phyloP scores from a whole-genome alignment of 2,329 filamentous ascomycete genomes.

The Colletotrichum tropicicola region DNA sequence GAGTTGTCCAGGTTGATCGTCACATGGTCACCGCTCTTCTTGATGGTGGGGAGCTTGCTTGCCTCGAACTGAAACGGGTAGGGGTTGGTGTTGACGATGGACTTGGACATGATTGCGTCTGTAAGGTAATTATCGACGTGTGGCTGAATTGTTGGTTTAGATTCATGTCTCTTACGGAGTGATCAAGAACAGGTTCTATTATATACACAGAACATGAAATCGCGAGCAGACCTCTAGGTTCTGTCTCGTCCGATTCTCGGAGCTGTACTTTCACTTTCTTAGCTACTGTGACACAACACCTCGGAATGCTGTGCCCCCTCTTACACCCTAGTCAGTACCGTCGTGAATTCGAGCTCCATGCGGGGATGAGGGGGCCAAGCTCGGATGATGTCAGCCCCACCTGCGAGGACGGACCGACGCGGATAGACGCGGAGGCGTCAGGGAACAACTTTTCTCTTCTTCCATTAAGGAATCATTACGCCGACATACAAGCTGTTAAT shows the following conservation, averaged over 20 bases:
- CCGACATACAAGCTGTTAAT: not conserved
- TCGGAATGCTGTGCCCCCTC: too few relatives aligned
- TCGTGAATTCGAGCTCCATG: not conserved
- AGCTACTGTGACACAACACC: not conserved
- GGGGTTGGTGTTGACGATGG: constrained; percentile 40
- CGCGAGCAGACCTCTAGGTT: not conserved
- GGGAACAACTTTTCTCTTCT: not conserved
- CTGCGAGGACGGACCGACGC: constrained; percentile 12
- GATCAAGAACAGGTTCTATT: not conserved
- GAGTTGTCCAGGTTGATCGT: constrained; percentile 36
- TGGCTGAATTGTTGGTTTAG: not conserved
- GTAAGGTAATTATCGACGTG: not conserved
- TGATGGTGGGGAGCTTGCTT: constrained; percentile 40
- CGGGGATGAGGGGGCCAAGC: not conserved
- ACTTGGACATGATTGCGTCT: constrained; percentile 34
- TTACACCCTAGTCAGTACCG: too few relatives aligned
- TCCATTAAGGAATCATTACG: not conserved
- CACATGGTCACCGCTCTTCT: not conserved
- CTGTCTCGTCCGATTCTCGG: not conserved
- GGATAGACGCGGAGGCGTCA: constrained; percentile 11
- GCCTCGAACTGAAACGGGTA: constrained; percentile 43
- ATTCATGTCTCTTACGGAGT: not conserved
- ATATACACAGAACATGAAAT: too few relatives aligned
- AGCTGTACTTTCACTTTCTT: not conserved
- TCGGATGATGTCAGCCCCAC: too few relatives aligned